phyloP scores from a whole-genome alignment of 306 rosid species.

The Medicago ruthenica region DNA sequence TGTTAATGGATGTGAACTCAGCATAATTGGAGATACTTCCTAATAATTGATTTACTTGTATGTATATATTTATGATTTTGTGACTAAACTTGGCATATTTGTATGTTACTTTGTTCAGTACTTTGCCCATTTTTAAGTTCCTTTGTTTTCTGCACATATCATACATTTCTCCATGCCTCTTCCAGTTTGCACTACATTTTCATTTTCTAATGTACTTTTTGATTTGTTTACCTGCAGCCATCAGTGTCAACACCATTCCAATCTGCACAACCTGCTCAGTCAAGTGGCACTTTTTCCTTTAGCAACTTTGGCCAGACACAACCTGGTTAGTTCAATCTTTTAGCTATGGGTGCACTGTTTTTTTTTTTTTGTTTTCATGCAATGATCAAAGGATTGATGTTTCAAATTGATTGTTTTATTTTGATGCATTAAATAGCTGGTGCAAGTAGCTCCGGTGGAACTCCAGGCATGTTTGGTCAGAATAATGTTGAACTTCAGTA shows the following conservation, averaged over 20 bases:
- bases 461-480: constrained; percentile 67
- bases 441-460: constrained; percentile 53
- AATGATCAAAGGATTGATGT: constrained; percentile 30
- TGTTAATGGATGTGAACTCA: no score
- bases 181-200: constrained; percentile 31
- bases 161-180: constrained; percentile 9
- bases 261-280: constrained; percentile 61
- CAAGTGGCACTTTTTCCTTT: constrained; percentile 10
- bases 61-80: constrained; percentile 5
- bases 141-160: constrained; percentile 11
- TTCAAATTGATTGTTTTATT: constrained; percentile 39
- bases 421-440: constrained; percentile 55
- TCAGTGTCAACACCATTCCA: constrained; percentile 67
- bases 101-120: not conserved
- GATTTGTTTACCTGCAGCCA: constrained; percentile 48
- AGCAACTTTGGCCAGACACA: no score
- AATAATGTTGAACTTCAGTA: constrained; percentile 71
- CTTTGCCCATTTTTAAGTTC: constrained; percentile 12
- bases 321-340: constrained; percentile 60
- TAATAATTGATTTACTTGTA: constrained; percentile 7
- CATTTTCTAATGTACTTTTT: constrained; percentile 20
- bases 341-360: not conserved
- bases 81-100: constrained; percentile 23
- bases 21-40: constrained; percentile 13
- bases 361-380: constrained; percentile 17